phyloP scores from a whole-genome alignment of 106 monocot species.

The Ottelia alismoides region DNA sequence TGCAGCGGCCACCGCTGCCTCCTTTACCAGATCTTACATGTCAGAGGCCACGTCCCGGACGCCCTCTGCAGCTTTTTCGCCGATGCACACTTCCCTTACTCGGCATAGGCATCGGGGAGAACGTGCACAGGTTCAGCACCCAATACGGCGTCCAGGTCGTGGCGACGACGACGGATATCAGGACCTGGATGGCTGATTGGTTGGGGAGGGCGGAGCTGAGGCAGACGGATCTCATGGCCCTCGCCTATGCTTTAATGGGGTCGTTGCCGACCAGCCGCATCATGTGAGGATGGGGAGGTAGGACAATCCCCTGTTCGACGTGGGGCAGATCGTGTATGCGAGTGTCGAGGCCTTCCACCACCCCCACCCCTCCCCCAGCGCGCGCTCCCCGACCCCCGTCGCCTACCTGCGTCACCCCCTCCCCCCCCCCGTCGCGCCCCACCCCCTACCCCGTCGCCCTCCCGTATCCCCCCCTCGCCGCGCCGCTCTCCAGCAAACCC shows the following conservation, averaged over 20 bases:
- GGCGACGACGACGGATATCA: neutral
- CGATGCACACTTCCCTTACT: neutral
- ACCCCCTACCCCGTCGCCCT: too few relatives aligned
- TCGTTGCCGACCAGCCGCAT: neutral
- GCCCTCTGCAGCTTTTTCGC: neutral
- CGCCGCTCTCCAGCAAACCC: too few relatives aligned
- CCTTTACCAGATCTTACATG: conserved; percentile 1
- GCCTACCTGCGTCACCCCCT: too few relatives aligned
- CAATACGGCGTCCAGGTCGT: neutral
- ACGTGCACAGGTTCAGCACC: neutral
- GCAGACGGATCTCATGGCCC: neutral
- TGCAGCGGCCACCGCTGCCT: neutral
- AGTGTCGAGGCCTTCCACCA: neutral
- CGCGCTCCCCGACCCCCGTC: too few relatives aligned
- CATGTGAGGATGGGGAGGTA: neutral
- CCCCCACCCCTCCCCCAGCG: too few relatives aligned
- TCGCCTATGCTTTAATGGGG: neutral
- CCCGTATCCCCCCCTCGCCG: too few relatives aligned
- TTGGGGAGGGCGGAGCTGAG: neutral
- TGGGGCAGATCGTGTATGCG: neutral
- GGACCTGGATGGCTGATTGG: neutral
- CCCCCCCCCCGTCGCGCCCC: too few relatives aligned
- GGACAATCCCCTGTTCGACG: neutral
- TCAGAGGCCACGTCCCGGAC: neutral
- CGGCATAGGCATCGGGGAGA: neutral